phyloP scores from a whole-genome alignment of 1,284 basidiomycete genomes.

The Cryptococcus sp. region DNA sequence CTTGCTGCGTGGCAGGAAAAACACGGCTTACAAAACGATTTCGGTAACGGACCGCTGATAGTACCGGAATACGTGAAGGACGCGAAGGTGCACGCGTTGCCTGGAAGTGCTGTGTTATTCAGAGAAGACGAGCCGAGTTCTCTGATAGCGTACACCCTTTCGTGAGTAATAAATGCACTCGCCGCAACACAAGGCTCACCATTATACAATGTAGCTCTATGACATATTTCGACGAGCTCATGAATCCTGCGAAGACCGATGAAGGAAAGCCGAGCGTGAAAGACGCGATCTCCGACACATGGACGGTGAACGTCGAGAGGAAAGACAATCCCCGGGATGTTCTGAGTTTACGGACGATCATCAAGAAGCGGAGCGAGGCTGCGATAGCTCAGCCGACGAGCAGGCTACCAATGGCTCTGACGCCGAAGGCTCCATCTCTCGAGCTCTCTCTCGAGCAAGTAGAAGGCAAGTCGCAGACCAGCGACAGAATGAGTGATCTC shows the following conservation, averaged over 20 bases:
- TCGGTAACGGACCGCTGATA: constrained; percentile 28
- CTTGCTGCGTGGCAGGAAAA: constrained; percentile 67
- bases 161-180: constrained; percentile 19
- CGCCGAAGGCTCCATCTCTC: constrained; percentile 27
- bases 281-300: constrained; percentile 10
- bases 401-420: constrained; percentile 19
- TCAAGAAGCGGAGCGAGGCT: constrained; percentile 38
- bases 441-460: constrained; percentile 34
- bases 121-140: constrained; percentile 57
- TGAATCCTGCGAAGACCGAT: constrained; percentile 8
- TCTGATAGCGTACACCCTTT: constrained; percentile 43
- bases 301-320: constrained; percentile 32
- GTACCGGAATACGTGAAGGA: constrained; percentile 64
- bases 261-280: neutral
- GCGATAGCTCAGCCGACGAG: constrained; percentile 18
- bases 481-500: constrained; percentile 27
- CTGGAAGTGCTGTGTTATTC: constrained; percentile 67
- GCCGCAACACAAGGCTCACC: neutral
- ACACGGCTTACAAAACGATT: constrained; percentile 50
- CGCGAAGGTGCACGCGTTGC: constrained; percentile 64
- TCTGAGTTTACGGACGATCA: constrained; percentile 32
- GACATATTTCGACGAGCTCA: constrained; percentile 33
- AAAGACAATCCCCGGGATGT: constrained; percentile 40
- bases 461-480: constrained; percentile 23
- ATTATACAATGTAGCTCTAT: constrained; percentile 23